Evolutionary conservation across 495 filamentous ascomycete species (phyloP).

Genomic region (Penicillium pancosmium): DNA sequence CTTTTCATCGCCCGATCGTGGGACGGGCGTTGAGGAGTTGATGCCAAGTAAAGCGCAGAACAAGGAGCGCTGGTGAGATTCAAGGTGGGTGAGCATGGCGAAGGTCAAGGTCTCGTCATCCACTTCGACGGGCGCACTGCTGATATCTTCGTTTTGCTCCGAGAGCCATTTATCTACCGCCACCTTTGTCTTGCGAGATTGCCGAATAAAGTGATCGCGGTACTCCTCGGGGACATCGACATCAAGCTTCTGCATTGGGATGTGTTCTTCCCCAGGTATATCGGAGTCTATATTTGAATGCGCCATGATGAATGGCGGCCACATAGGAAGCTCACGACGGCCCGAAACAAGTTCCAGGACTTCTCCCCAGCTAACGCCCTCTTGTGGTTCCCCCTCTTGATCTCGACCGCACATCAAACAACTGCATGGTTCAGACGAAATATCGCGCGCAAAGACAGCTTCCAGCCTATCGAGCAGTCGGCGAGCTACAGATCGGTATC

Average conservation of each 20-base stretch:
- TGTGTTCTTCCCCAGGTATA: slow-evolving; percentile 49
- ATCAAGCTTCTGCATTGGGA: slow-evolving; percentile 82
- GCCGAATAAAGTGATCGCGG: slow-evolving; percentile 82
- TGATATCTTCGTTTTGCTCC: slow-evolving; percentile 69
- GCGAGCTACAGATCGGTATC: slow-evolving; percentile 92
- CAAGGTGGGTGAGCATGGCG: slow-evolving; percentile 86
- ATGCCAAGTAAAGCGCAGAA: slow-evolving; percentile 81
- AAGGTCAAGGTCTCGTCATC: slow-evolving; percentile 93
- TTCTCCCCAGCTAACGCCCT: slow-evolving; percentile 94
- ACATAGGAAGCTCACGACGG: slow-evolving; percentile 77
- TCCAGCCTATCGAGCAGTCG: slow-evolving; percentile 90
- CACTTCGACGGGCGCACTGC: slow-evolving; percentile 77
- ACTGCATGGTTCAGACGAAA: slow-evolving; percentile 76
- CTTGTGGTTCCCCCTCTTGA: slow-evolving; percentile 55
- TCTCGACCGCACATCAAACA: slow-evolving; percentile 78
- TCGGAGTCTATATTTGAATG: slow-evolving; percentile 54
- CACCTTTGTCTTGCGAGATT: slow-evolving; percentile 82
- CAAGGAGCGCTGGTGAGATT: slow-evolving; percentile 69
- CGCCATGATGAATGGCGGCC: slow-evolving; percentile 83
- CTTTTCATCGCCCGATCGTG: slow-evolving; percentile 41
- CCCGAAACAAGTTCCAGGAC: slow-evolving; percentile 92
- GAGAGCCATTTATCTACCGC: slow-evolving; percentile 86
- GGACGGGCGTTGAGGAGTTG: slow-evolving; percentile 51
- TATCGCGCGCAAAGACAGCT: slow-evolving; percentile 88
- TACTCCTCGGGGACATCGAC: slow-evolving; percentile 91